Conservation (phyloP, 345 rosid genomes). For the Turnera subulata region DNA sequence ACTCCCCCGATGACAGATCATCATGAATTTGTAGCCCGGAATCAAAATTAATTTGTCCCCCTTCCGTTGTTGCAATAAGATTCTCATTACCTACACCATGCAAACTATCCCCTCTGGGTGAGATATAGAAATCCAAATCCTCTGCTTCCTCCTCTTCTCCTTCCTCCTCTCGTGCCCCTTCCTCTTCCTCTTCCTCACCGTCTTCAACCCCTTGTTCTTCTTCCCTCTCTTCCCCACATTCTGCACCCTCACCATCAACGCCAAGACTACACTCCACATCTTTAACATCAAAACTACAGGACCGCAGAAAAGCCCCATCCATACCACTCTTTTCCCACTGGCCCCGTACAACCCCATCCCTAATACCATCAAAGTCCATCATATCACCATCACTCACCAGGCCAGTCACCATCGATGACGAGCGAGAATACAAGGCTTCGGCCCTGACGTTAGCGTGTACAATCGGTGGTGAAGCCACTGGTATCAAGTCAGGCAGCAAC, state of each 20-base stretch:
- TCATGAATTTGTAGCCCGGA: constrained; percentile 50
- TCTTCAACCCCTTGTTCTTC: constrained; percentile 24
- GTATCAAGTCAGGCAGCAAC: no score
- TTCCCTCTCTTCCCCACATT: constrained; percentile 18
- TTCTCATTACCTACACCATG: constrained; percentile 47
- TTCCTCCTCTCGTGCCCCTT: constrained; percentile 25
- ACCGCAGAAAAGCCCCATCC: constrained; percentile 42
- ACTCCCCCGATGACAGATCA: constrained; percentile 44
- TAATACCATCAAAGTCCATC: neutral
- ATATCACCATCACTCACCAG: constrained; percentile 19
- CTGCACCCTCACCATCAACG: constrained; percentile 11
- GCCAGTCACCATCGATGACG: no score
- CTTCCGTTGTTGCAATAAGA: constrained; percentile 61
- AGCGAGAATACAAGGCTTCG: no score
- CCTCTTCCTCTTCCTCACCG: constrained; percentile 34
- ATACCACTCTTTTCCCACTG: constrained; percentile 35
- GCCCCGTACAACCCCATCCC: constrained; percentile 26
- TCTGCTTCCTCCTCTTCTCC: constrained; percentile 38
- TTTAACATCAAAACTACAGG: constrained; percentile 20
- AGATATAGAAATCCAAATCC: constrained; percentile 41
- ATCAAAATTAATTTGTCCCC: constrained; percentile 43
- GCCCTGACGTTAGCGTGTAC: no score
- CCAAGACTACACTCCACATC: constrained; percentile 18
- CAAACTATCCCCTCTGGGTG: constrained; percentile 38
- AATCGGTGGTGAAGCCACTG: no score